These are phyloP conservation scores for Trichophyton mentagrophytes DNA, from an alignment of 2,329 filamentous ascomycete genomes.

Conservation along the genomic window DNA sequence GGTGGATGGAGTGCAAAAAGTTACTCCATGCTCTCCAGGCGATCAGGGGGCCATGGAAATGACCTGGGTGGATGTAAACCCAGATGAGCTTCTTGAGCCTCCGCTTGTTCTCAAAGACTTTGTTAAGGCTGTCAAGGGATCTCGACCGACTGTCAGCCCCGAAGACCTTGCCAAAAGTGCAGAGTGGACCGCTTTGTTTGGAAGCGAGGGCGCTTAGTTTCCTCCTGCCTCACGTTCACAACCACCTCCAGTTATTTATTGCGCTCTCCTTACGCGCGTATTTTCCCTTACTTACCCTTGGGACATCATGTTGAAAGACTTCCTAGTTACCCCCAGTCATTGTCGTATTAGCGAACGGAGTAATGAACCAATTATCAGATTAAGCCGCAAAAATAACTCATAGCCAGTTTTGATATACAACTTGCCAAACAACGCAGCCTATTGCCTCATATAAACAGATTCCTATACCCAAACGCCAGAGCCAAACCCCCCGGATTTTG, in stretches of 20 bases:
- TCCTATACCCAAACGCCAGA: not conserved
- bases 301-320: conserved; percentile 1
- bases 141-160: conserved; percentile 76
- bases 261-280: not conserved
- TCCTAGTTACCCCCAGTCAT: conserved; percentile 7
- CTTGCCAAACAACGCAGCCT: not conserved
- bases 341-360: conserved; percentile 11
- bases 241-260: too few relatives aligned
- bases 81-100: conserved; percentile 74
- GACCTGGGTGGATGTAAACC: conserved; percentile 79
- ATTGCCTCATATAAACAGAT: not conserved
- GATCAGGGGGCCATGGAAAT: conserved; percentile 79
- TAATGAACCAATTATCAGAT: conserved; percentile 2
- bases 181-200: conserved; percentile 94
- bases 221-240: not conserved
- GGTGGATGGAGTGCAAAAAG: conserved; percentile 47
- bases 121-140: conserved; percentile 75
- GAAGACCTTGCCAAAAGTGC: conserved; percentile 74
- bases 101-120: conserved; percentile 84
- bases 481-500: not conserved
- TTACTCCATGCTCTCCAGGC: conserved; percentile 86
- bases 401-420: not conserved
- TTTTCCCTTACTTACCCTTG: conserved; percentile 4
- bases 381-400: not conserved
- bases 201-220: conserved; percentile 62